Conservation (phyloP, 768 basidiomycete species). For the Nevesoporus exiguus region DNA sequence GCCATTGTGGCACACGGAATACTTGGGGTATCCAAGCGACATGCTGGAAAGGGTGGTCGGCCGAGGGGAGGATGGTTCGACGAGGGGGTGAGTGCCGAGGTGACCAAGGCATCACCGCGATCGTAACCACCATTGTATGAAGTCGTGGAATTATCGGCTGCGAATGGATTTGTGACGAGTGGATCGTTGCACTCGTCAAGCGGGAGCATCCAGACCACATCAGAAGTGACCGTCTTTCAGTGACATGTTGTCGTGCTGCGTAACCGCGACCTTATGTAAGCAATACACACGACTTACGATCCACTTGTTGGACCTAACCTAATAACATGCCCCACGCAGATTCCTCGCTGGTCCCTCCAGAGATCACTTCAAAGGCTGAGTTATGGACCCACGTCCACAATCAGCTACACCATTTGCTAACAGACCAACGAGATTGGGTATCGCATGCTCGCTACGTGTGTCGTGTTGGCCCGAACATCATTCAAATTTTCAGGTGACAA, state of each 20-base stretch:
- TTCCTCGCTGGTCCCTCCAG: conserved; percentile 63
- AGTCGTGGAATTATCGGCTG: conserved; percentile 1
- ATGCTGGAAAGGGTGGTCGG: conserved; percentile 7
- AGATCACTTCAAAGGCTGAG: conserved; percentile 65
- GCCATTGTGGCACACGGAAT: not conserved
- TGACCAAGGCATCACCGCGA: not conserved
- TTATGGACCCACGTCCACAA: conserved; percentile 77
- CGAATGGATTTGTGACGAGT: conserved; percentile 20
- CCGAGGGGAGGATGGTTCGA: conserved; percentile 18
- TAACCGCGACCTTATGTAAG: conserved; percentile 10
- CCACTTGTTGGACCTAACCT: not conserved
- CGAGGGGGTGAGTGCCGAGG: not conserved
- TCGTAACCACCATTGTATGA: not conserved
- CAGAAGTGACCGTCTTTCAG: conserved; percentile 9
- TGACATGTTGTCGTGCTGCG: not conserved
- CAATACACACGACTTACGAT: not conserved
- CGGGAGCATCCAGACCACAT: conserved; percentile 29
- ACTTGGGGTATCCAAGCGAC: not conserved
- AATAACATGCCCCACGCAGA: conserved; percentile 82
- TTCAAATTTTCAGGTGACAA: conserved; percentile 58
- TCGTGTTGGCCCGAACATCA: not conserved
- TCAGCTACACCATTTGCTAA: conserved; percentile 61
- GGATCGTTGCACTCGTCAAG: conserved; percentile 22
- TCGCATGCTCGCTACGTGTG: conserved; percentile 13
- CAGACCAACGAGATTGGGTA: conserved; percentile 78